Evolutionary conservation across 352 stramenopile species (phyloP).

Genomic region (Phytopythium sindhum): DNA sequence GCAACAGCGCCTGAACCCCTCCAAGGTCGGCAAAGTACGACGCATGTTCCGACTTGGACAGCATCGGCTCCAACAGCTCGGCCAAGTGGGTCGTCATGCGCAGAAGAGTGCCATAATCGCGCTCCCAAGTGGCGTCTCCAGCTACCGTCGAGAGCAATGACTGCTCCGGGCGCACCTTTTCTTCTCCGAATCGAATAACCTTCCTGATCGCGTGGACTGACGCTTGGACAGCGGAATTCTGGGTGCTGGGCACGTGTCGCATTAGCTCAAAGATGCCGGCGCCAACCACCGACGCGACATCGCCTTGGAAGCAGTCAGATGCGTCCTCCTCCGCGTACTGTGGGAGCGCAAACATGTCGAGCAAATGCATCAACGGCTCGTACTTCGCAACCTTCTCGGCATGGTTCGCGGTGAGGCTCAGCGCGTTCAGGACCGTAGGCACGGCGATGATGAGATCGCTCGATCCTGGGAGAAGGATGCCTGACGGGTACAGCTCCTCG

Average conservation of each 20-base stretch:
- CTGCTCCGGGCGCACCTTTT: conserved; percentile 27
- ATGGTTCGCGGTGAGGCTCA: conserved; percentile 92
- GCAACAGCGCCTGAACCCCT: conserved; percentile 87
- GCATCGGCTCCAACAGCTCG: conserved; percentile 93
- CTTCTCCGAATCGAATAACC: conserved; percentile 79
- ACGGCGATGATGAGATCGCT: conserved; percentile 94
- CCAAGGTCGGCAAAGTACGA: conserved; percentile 89
- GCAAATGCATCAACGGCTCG: conserved; percentile 89
- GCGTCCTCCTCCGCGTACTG: conserved; percentile 85
- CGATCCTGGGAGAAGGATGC: conserved; percentile 68
- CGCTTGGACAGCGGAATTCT: conserved; percentile 81
- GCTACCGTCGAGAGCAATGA: neutral
- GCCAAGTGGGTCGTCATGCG: conserved; percentile 79
- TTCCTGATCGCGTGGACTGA: conserved; percentile 90
- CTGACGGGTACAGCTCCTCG: conserved; percentile 41
- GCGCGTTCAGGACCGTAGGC: conserved; percentile 90
- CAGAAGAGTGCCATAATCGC: conserved; percentile 37
- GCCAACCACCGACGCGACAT: conserved; percentile 92
- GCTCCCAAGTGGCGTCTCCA: conserved; percentile 1
- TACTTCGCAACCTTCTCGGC: conserved; percentile 88
- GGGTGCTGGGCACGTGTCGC: conserved; percentile 90
- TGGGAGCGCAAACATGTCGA: conserved; percentile 89
- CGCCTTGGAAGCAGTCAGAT: conserved; percentile 88
- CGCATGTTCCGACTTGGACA: conserved; percentile 93
- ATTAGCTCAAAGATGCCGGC: conserved; percentile 96